Percentiles rank a stretch among this genome's conserved stretches.
These are phyloP conservation scores for Annulohypoxylon bovei DNA, from an alignment of 495 filamentous ascomycete genomes.

Conservation along the genomic window DNA sequence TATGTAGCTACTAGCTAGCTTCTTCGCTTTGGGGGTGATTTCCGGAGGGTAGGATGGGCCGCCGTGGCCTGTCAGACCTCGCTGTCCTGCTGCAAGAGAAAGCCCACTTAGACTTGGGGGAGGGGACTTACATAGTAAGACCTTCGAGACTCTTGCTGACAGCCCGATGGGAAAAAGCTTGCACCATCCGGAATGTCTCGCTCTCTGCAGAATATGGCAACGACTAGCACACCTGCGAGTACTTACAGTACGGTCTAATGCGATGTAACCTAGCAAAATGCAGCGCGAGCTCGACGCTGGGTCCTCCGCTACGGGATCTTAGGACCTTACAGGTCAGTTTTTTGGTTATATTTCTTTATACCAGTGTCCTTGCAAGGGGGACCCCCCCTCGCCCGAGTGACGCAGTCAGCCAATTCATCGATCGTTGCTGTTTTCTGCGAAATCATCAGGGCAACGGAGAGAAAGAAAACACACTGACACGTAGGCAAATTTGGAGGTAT, in stretches of 20 bases:
- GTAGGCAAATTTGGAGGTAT: neutral
- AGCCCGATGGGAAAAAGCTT: conserved; percentile 19
- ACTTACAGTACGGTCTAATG: conserved; percentile 27
- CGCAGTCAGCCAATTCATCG: conserved; percentile 44
- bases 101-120: conserved; percentile 27
- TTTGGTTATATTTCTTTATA: neutral
- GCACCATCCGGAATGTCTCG: conserved; percentile 35
- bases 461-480: conserved; percentile 16
- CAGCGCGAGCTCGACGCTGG: conserved; percentile 32
- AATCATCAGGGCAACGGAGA: conserved; percentile 15
- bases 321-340: conserved; percentile 42
- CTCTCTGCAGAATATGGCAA: conserved; percentile 37
- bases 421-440: conserved; percentile 34
- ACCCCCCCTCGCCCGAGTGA: conserved; percentile 38
- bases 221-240: conserved; percentile 12
- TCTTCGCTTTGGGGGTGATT: conserved; percentile 28
- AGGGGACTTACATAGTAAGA: neutral
- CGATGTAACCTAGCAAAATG: conserved; percentile 42
- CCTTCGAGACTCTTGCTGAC: conserved; percentile 28
- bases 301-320: conserved; percentile 27
- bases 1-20: neutral
- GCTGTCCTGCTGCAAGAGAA: conserved; percentile 32
- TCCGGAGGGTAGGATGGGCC: conserved; percentile 40
- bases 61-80: conserved; percentile 30
- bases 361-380: conserved; percentile 27